Percentiles rank a stretch among this genome's conserved stretches.
These are phyloP conservation scores for Delonix regia DNA, from an alignment of 306 rosid species.

Conservation along the genomic window DNA sequence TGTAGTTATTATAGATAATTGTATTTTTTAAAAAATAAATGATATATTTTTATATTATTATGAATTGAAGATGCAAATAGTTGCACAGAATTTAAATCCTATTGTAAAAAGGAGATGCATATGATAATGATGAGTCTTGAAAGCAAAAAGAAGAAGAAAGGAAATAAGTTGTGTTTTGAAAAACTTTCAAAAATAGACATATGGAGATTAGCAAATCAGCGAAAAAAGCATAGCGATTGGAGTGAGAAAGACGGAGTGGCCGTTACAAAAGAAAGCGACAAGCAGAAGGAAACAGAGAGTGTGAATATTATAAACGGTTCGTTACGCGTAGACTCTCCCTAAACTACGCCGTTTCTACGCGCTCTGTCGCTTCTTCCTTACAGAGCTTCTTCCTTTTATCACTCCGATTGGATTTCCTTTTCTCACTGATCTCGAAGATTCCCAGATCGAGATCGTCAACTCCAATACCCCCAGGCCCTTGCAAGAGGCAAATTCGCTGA, in stretches of 20 bases:
- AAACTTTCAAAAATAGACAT: no score
- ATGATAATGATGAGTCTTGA: no score
- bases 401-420: neutral
- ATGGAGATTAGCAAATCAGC: neutral
- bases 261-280: slow-evolving; percentile 7
- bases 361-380: neutral
- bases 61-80: no score
- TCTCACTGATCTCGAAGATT: slow-evolving; percentile 1
- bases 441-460: neutral
- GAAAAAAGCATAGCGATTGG: no score
- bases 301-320: neutral
- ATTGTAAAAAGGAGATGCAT: no score
- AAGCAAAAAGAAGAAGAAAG: no score
- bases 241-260: neutral
- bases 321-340: neutral
- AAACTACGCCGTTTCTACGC: slow-evolving; percentile 17
- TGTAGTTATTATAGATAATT: no score
- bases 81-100: no score
- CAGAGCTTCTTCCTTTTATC: neutral
- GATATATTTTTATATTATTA: no score
- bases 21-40: no score
- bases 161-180: no score
- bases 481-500: neutral
- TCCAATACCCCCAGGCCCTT: neutral
- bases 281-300: neutral